phyloP scores from a whole-genome alignment of 805 yeast genomes.

The Scheffersomyces amazonensis region DNA sequence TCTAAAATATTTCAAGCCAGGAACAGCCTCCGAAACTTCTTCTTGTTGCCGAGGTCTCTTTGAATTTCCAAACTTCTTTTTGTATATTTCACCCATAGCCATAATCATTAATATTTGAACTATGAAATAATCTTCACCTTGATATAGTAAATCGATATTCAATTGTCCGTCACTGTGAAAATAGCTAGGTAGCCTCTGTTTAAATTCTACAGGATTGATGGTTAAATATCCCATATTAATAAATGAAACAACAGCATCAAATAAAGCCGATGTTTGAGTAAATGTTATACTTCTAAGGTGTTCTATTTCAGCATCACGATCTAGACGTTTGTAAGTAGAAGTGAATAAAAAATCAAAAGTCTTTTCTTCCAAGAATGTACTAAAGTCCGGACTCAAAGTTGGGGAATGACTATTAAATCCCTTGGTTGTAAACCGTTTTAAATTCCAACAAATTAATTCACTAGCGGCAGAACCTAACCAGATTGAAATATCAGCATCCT shows the following conservation, averaged over 20 bases:
- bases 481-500: slow-evolving; percentile 13
- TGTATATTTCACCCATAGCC: slow-evolving; percentile 22
- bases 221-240: slow-evolving; percentile 24
- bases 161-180: slow-evolving; percentile 10
- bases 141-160: background rate
- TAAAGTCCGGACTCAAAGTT: background rate
- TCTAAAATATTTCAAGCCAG: slow-evolving; percentile 20
- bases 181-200: slow-evolving; percentile 8
- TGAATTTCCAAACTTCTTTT: background rate
- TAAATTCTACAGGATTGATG: slow-evolving; percentile 17
- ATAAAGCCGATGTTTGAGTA: background rate
- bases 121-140: slow-evolving; percentile 7
- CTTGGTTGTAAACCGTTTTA: background rate
- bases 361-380: slow-evolving; percentile 14
- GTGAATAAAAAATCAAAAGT: slow-evolving; percentile 12
- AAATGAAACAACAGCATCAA: slow-evolving; percentile 16
- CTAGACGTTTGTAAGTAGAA: background rate
- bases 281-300: background rate
- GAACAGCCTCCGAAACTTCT: slow-evolving; percentile 12
- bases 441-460: slow-evolving; percentile 21
- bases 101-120: slow-evolving; percentile 18
- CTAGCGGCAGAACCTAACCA: slow-evolving; percentile 22
- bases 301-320: background rate
- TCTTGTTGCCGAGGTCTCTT: no score
- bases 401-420: background rate